Base-by-base conservation (phyloP, 495 filamentous ascomycete genomes). In the Annulohypoxylon moriforme region DNA sequence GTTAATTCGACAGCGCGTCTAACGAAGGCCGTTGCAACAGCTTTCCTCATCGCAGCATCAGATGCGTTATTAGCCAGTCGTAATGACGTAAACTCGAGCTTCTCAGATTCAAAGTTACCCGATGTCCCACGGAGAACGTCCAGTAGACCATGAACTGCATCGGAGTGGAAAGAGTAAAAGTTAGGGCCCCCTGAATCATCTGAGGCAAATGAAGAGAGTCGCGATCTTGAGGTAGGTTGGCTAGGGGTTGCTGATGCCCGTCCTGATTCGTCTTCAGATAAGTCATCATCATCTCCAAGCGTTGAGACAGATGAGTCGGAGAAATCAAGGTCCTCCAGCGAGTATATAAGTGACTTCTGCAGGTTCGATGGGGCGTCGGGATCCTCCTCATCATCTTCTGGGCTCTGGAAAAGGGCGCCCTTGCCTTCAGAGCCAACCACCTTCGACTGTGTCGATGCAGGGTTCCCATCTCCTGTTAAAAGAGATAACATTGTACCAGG, bases 1-100 rank as follows among this genome's bases (percentile, higher is more conserved):
- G 91, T 86, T 22, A 98, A 84, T 72, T 93, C 89, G 1, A 89
- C 83, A 36, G 96, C 90, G 42, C 92, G 91, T 69, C 91, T 92
- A 77, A 93, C 91, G 76, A 98, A 94, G 0, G 94, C 93, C 20
- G 89, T 88, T 6, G 91, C 93, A 27, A 98, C 89, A 3, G 96
- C 93, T 3, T 91, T 91, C 24, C 95, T 92, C 67, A 98, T 92
- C 78, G 94, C 90, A 73, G 90, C 85, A 70, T 97, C 94, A 1
- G 91, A 92, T 5, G 96, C 96, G 76, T 99, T 94, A 68, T 90
- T 91, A 22, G 89, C 91, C 81, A 99, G 92, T 5, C 94, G 89
- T 36, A 97, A 86, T 72, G 92, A 91, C 81, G 91, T 96, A 44
- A 99, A 90, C 77, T 99, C 96, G 10, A 98, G 85, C 72, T 92